Conservation (phyloP, 768 basidiomycete species). For the Asterophora lycoperdoides region DNA sequence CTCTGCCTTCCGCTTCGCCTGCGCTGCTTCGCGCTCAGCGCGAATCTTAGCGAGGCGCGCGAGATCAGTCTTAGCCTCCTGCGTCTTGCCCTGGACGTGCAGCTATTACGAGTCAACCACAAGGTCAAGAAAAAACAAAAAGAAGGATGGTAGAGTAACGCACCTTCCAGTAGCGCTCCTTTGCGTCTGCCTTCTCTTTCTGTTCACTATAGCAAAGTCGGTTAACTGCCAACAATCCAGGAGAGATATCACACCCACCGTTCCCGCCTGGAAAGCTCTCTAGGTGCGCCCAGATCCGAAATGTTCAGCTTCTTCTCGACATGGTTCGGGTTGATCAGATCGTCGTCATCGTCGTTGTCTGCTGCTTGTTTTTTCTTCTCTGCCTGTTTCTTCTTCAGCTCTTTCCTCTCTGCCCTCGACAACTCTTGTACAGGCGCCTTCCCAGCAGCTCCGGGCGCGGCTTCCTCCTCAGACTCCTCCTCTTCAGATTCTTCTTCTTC, state of each 20-base stretch:
- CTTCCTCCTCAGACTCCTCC: constrained; percentile 43
- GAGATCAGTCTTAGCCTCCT: constrained; percentile 85
- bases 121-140: neutral
- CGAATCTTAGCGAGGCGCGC: constrained; percentile 81
- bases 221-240: neutral
- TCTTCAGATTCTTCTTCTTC: constrained; percentile 39
- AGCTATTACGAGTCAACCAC: constrained; percentile 36
- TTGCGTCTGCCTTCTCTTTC: constrained; percentile 88
- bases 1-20: constrained; percentile 85
- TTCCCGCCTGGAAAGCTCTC: constrained; percentile 61
- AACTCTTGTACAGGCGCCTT: constrained; percentile 49
- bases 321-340: constrained; percentile 78
- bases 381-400: constrained; percentile 79
- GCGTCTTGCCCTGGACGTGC: constrained; percentile 80
- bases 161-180: constrained; percentile 86
- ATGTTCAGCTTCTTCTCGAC: constrained; percentile 71
- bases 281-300: constrained; percentile 62
- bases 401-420: constrained; percentile 67
- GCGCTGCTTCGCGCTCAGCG: constrained; percentile 83
- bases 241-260: constrained; percentile 35
- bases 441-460: constrained; percentile 29
- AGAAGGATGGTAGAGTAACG: neutral
- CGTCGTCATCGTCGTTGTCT: constrained; percentile 59
- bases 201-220: constrained; percentile 57
- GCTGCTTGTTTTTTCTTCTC: constrained; percentile 37